Evolutionary conservation across 176 grass and related monocot genomes (phyloP), one percentile per base, ranked within the genome.

Genomic region (Eremochloa ophiuroides): DNA sequence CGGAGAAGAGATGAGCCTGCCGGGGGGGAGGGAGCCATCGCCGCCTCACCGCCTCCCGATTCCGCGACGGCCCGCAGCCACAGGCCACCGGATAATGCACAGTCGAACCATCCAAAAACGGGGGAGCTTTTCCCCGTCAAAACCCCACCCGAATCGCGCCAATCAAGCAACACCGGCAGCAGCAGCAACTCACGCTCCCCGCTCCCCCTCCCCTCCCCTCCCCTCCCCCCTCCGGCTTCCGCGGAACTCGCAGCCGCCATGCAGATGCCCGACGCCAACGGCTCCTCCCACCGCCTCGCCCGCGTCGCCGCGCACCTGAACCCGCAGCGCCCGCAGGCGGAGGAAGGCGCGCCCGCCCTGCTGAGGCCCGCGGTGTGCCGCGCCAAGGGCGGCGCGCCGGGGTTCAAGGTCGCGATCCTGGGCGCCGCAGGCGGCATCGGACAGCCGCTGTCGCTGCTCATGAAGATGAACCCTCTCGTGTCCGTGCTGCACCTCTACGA

Each of bases 401-500:
- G 96, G 59, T 98, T 95, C 82, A 98, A 91, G 83, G 93, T 93
- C 47, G 96, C 93, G 2, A 87, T 98, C 27, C 69, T 98, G 73
- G 96, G 96, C 23, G 96, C 96, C 5, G 90, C 96, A 1, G 96
- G 96, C 10, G 96, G 95, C 44, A 99, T 99, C 34, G 96, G 96
- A 1, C 96, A 99, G 88, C 66, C 96, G 10, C 91, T 99, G 47
- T 81, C 93, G 11, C n/a, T 99, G 90, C 90, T 99, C 63, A 93
- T 99, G 93, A 99, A 99, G 86, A 95, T 95, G 91, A 99, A 99
- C 84, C 93, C 96, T 17, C 82, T 99, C 33, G 88, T 99, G 0
- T 99, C 96, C n/a, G 90, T 99, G 73, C 86, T 99, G 58, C 93
- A 99, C 80, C 80, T 99, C 76, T 99, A 99, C 37, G 96, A 99